Conservation (phyloP, 345 rosid species). For the Moricandia arvensis region DNA sequence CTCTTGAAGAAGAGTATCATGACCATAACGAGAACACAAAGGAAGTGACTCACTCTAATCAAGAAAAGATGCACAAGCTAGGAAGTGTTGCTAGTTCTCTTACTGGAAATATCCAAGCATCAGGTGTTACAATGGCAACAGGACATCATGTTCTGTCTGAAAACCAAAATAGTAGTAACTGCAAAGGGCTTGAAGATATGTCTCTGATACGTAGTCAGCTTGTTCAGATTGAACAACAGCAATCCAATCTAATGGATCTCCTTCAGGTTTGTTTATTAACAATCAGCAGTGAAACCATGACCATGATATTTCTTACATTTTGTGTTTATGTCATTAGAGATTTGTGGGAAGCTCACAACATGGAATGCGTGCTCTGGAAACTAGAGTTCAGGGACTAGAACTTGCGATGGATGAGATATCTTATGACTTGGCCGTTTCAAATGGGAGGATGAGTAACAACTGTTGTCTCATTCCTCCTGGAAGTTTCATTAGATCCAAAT, state of each 20-base stretch:
- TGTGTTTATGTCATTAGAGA: slow-evolving; percentile 46
- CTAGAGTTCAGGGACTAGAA: slow-evolving; percentile 86
- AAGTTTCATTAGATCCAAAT: slow-evolving; percentile 64
- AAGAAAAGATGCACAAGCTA: slow-evolving; percentile 47
- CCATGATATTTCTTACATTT: background rate
- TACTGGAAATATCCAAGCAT: slow-evolving; percentile 55
- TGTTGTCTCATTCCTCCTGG: slow-evolving; percentile 80
- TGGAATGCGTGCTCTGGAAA: slow-evolving; percentile 82
- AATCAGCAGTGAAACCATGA: background rate
- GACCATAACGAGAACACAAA: background rate
- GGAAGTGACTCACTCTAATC: slow-evolving; percentile 24
- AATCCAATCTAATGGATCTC: slow-evolving; percentile 81
- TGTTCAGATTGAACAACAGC: slow-evolving; percentile 90
- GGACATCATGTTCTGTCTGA: slow-evolving; percentile 45
- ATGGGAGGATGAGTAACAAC: slow-evolving; percentile 66
- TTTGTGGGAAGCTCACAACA: slow-evolving; percentile 79
- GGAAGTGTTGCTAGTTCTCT: slow-evolving; percentile 56
- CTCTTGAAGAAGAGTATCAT: slow-evolving; percentile 32
- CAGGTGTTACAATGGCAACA: slow-evolving; percentile 34
- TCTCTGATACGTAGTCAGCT: slow-evolving; percentile 79
- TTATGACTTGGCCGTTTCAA: slow-evolving; percentile 74
- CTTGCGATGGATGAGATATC: slow-evolving; percentile 91
- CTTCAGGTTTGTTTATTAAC: slow-evolving; percentile 63
- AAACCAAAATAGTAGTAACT: slow-evolving; percentile 52
- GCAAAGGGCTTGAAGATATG: slow-evolving; percentile 70